Evolutionary conservation across 176 grass and related monocot genomes (phyloP), one percentile per base, ranked within the genome.

Genomic region (Avena eriantha): DNA sequence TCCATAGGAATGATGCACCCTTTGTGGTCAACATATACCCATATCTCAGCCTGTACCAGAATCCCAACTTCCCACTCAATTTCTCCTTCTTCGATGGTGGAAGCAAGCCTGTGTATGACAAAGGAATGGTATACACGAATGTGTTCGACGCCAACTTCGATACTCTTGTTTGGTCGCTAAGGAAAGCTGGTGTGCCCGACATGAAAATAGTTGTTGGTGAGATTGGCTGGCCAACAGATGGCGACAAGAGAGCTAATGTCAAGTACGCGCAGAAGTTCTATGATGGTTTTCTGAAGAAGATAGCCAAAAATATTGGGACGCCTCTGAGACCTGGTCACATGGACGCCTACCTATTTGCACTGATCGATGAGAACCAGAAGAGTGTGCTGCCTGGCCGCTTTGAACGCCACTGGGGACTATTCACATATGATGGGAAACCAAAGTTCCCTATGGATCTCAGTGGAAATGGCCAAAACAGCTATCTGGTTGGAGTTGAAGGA

Each of bases 21-120:
- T 95, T 97, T 59, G 86, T 93, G 16, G 90, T 97, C 61, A 97
- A 97, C 68, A 95, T 97, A 47, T 97, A 97, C 31, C 92, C 95
- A 2, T 97, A 88, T 80, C 87, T 97, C 12, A 97, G 92, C 78
- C 47, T 95, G 7, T 93, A 97, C 58, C 86, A 95, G 78, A 95
- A 95, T 19, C 79, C 95, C 43, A 85, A 90, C 60, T 97, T 97
- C 65, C 95, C 95, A 0, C 31, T 97, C 2, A 92, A 97, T 69
- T 97, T 94, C 26, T 92, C 95, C 35, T 97, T 94, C 81, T 95
- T 95, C 51, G 90, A 95, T 41, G 92, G 92, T 63, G 85, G 26
- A 15, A 69, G 63, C 59, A 89, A 86, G 56, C 89, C 89, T 64
- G 83, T 97, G 24, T 79, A 80, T 73, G 95, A 97, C 80, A 91